Evolutionary conservation across 2,329 filamentous ascomycete species (phyloP), one percentile per base, ranked within the genome.

Genomic region (Madurella fahalii): DNA sequence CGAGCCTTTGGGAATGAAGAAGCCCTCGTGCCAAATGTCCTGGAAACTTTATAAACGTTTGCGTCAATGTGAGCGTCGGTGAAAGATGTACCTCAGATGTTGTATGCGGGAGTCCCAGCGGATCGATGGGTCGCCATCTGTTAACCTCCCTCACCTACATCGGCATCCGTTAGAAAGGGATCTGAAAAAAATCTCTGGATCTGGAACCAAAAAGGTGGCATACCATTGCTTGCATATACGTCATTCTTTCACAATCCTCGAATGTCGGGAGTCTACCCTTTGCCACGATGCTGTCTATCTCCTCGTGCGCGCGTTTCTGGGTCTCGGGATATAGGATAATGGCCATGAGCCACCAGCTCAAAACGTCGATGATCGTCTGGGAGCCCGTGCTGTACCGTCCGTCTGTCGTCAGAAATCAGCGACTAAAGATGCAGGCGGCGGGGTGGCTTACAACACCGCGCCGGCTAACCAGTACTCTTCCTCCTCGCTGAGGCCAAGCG

Each of bases 381-480:
- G 11, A 11, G 4, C 34, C 34, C 11, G 34, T 15, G 34, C 34
- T 37, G 13, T 37, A 25, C 25, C 25, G 25, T 25, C 7, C 25
- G 25, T 25, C 7, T 25, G 7, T 25, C 25, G 3, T 25, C 25
- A 25, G 25, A 4, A 25, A 25, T 3, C 25, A 25, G 25, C 4
- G 25, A 25, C 25, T 7, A 25, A 25, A 25, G 25, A 25, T 25
- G 25, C 25, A 25, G 25, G 25, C 25, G 25, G 3, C 7, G 25
- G 3, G 25, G 25, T 4, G 25, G 25, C 25, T 25, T 41, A 49
- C 47, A 49, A 49, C 12, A 41, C 47, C 2, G 47, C 47, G n/a
- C 34, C 47, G 20, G 47, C 47, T 18, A 49, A 41, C 47, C 47
- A 49, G 25, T 32, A 49, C 16, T 40, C 47, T 18, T 49, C 47